Base-by-base conservation (phyloP, 495 filamentous ascomycete species). In the Lepraria neglecta region DNA sequence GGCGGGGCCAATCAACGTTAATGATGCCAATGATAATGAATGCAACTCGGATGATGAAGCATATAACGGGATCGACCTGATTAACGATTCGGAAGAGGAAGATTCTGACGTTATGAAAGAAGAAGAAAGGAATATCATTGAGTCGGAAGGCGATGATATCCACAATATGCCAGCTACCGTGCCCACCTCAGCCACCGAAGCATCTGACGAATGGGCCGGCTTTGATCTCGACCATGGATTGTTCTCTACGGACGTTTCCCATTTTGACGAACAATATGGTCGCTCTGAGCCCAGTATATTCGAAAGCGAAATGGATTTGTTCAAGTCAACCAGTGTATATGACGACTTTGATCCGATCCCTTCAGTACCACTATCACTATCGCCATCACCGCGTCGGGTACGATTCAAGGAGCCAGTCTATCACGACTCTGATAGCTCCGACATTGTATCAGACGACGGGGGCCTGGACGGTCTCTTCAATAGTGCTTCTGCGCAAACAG, bases 71-170 rank as follows among this genome's bases (percentile, higher is more conserved):
- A 84, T 92, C 40, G 86, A 91, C 65, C 82, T 88, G 43, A 87
- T 95, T 62, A 87, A 82, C 59, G 89, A 91, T 52, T 86, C 80
- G 10, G 87, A 89, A 63, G 86, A 88, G 55, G 87, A 90, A 71
- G 87, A 90, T 65, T 80, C 84, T 68, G 82, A 85, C 75, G 79
- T 90, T 30, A 80, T 85, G 66, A 81, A 84, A 73, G 75, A 82
- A 65, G 88, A 94, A 78, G 88, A 89, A 74, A 74, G 84, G 69
- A 79, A 84, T 65, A 88, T 91, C 55, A 77, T 89, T 53, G 77
- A 79, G 56, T 82, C 81, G 1, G 75, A 78, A 56, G 76, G 78
- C 3, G 52, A 65, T 30, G 71, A 73, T 3, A 68, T 70, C 15
- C 71, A 72, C 1, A 70, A 72, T 15, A 67, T 70, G 73, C 72